Percentiles rank a stretch among this genome's conserved stretches.
Conservation (phyloP, 768 basidiomycete species). For the Favolaschia claudopus region DNA sequence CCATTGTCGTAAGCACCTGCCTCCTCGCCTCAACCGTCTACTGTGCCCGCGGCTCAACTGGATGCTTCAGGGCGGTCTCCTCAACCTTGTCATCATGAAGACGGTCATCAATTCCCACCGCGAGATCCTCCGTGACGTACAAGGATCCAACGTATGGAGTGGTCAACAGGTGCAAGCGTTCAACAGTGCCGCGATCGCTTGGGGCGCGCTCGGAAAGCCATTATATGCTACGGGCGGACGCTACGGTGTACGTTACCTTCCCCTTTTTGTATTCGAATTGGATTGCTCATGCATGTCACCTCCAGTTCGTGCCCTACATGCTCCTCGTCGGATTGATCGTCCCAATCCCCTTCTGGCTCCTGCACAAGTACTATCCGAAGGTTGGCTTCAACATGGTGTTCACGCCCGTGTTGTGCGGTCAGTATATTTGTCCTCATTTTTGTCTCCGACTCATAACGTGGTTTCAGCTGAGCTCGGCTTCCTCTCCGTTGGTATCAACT, state of each 20-base stretch:
- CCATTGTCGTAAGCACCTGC: too few species aligned
- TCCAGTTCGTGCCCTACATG: constrained; percentile 55
- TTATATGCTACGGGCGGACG: constrained; percentile 55
- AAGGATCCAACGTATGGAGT: constrained; percentile 59
- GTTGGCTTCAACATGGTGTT: constrained; percentile 54
- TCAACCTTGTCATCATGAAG: constrained; percentile 65
- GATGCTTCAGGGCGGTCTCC: too few species aligned
- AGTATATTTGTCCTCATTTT: constrained; percentile 43
- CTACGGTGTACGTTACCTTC: constrained; percentile 50
- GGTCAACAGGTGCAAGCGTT: constrained; percentile 54
- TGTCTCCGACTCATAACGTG: neutral
- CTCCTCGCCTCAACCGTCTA: too few species aligned
- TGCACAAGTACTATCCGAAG: constrained; percentile 57
- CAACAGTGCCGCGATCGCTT: constrained; percentile 61
- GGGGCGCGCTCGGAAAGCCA: constrained; percentile 61
- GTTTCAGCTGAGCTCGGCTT: neutral
- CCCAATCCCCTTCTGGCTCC: constrained; percentile 63
- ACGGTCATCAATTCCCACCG: constrained; percentile 56
- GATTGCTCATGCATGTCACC: constrained; percentile 16
- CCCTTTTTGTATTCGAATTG: constrained; percentile 22
- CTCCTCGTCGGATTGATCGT: constrained; percentile 59
- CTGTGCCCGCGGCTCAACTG: constrained; percentile 24
- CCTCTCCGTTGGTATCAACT: constrained; percentile 62
- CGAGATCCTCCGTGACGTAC: constrained; percentile 55
- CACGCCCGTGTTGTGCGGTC: constrained; percentile 46